These are phyloP conservation scores for Blastobotrys raffinosifermentans DNA, from an alignment of 1,139 yeast species.

Conservation along the genomic window DNA sequence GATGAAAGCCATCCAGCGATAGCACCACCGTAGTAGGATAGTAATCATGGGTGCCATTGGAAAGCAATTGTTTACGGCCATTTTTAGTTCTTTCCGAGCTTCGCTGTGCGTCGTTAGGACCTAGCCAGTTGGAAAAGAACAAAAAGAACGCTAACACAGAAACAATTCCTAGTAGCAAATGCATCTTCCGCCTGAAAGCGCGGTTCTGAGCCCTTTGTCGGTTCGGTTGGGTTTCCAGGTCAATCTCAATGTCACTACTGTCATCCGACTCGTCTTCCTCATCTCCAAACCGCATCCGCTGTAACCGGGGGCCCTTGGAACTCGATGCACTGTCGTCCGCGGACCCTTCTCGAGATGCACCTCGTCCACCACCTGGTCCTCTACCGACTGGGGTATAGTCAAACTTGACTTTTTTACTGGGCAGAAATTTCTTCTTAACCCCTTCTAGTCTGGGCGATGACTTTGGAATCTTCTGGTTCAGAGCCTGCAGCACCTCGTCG, in stretches of 20 bases:
- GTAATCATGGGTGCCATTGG: constrained; percentile 69
- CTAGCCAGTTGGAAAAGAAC: constrained; percentile 16
- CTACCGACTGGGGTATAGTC: constrained; percentile 5
- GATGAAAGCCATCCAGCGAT: constrained; percentile 87
- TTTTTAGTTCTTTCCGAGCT: not conserved
- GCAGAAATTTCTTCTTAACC: constrained; percentile 13
- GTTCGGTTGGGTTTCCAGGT: constrained; percentile 21
- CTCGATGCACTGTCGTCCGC: constrained; percentile 3
- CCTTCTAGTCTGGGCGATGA: constrained; percentile 6
- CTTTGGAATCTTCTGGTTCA: constrained; percentile 13
- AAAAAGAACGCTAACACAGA: constrained; percentile 15
- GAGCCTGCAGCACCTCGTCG: constrained; percentile 25
- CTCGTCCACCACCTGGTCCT: constrained; percentile 7
- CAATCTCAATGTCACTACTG: constrained; percentile 24
- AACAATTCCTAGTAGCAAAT: constrained; percentile 14
- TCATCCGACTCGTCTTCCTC: constrained; percentile 21
- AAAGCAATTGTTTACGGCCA: constrained; percentile 30
- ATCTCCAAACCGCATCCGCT: constrained; percentile 12
- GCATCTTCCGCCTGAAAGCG: constrained; percentile 14
- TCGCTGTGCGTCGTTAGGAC: constrained; percentile 2
- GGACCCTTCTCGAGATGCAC: constrained; percentile 9
- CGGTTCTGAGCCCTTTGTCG: constrained; percentile 10
- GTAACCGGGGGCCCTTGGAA: constrained; percentile 1
- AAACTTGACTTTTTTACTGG: constrained; percentile 16
- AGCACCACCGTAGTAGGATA: constrained; percentile 72